A percentile compares a stretch with the other conserved stretches of the same genome.
Evolutionary conservation across 1,139 yeast species (phyloP).

Genomic region (Diutina siamensis): DNA sequence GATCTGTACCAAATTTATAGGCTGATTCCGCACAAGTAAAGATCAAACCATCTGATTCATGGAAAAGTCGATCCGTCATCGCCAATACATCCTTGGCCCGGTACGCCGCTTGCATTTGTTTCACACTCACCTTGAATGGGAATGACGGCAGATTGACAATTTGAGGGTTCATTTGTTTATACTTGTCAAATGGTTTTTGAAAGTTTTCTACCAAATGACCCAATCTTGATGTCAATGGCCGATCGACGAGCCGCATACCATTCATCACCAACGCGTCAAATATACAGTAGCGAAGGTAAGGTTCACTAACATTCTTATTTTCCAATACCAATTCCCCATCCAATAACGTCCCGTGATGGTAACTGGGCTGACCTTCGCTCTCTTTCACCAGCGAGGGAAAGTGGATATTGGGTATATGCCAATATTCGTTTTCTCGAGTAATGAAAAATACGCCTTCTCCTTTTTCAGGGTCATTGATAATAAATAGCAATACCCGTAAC

Average conservation of each 20-base stretch:
- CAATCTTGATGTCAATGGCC: slow-evolving; percentile 67
- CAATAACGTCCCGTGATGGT: slow-evolving; percentile 76
- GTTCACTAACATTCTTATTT: slow-evolving; percentile 34
- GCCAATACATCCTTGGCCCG: slow-evolving; percentile 69
- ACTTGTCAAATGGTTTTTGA: slow-evolving; percentile 67
- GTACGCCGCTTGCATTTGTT: slow-evolving; percentile 77
- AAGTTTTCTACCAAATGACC: slow-evolving; percentile 82
- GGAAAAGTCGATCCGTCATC: slow-evolving; percentile 63
- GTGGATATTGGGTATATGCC: slow-evolving; percentile 69
- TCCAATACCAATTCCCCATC: slow-evolving; percentile 85
- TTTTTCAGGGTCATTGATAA: slow-evolving; percentile 58
- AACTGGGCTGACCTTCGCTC: slow-evolving; percentile 39
- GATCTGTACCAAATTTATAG: slow-evolving; percentile 81
- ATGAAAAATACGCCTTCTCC: slow-evolving; percentile 68
- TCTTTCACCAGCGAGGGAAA: slow-evolving; percentile 56
- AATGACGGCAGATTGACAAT: slow-evolving; percentile 54
- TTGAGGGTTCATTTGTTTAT: slow-evolving; percentile 60
- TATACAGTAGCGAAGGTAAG: slow-evolving; percentile 59
- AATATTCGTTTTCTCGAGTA: slow-evolving; percentile 82
- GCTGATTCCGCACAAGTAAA: slow-evolving; percentile 88
- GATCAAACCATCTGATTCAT: slow-evolving; percentile 88
- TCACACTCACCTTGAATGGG: slow-evolving; percentile 78
- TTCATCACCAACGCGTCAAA: slow-evolving; percentile 87
- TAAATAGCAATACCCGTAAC: slow-evolving; percentile 61
- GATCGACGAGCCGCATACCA: slow-evolving; percentile 55